A percentile compares a stretch with the other conserved stretches of the same genome.
phyloP scores from a whole-genome alignment of 371 early-diverging fungal genomes.

The Batrachochytrium dendrobatidis region DNA sequence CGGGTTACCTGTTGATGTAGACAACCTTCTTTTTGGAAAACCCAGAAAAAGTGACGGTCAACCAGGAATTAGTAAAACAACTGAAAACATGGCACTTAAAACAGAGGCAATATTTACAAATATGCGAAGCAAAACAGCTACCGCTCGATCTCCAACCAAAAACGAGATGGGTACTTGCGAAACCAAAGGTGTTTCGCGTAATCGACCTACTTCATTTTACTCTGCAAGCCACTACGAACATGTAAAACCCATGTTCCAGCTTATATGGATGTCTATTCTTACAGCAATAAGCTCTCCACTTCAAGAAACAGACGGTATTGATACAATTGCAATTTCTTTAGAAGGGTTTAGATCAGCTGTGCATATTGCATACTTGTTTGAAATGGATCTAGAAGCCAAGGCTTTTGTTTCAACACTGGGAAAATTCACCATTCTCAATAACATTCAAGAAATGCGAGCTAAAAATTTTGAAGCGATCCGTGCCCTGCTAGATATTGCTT shows the following conservation, averaged over 20 bases:
- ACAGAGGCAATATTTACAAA: slow-evolving; percentile 43
- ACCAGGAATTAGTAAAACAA: slow-evolving; percentile 9
- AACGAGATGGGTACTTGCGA: not conserved
- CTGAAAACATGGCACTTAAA: slow-evolving; percentile 41
- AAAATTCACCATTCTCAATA: slow-evolving; percentile 77
- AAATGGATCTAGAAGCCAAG: slow-evolving; percentile 77
- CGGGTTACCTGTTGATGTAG: slow-evolving; percentile 2
- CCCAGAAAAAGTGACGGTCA: not conserved
- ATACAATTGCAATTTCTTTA: slow-evolving; percentile 56
- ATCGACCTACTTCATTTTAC: not conserved
- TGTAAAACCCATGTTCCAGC: slow-evolving; percentile 85
- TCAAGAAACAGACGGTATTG: slow-evolving; percentile 71
- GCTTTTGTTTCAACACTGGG: slow-evolving; percentile 84
- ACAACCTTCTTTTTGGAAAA: slow-evolving; percentile 4
- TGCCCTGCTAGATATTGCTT: slow-evolving; percentile 73
- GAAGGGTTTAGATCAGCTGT: slow-evolving; percentile 77
- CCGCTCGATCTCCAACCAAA: not conserved
- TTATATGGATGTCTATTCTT: slow-evolving; percentile 83
- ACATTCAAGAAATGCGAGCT: slow-evolving; percentile 68
- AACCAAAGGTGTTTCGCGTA: not conserved
- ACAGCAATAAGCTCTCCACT: slow-evolving; percentile 78
- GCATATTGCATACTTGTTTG: slow-evolving; percentile 74
- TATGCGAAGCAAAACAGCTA: slow-evolving; percentile 6
- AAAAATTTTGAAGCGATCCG: slow-evolving; percentile 87
- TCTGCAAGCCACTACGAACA: slow-evolving; percentile 63